A percentile compares a stretch with the other conserved stretches of the same genome.
Conservation (phyloP, 108 stramenopile species). For the Stephanodiscus triporus region DNA sequence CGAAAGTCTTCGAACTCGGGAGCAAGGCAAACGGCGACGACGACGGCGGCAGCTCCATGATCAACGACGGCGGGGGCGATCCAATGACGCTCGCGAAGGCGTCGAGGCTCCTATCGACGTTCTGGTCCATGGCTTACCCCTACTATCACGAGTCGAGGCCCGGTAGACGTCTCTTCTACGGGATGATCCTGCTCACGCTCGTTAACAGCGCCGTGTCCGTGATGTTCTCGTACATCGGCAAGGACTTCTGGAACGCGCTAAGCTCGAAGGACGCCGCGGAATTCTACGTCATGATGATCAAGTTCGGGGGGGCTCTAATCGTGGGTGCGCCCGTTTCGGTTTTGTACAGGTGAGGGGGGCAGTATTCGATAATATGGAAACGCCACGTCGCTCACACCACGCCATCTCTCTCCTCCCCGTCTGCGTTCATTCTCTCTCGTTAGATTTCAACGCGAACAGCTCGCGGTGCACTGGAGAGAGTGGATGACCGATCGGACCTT, state of each 20-base stretch:
- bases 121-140: constrained; percentile 86
- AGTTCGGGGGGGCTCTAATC: constrained; percentile 73
- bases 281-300: constrained; percentile 75
- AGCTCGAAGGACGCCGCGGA: constrained; percentile 74
- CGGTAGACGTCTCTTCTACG: constrained; percentile 78
- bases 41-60: background rate
- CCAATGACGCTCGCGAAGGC: constrained; percentile 29
- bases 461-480: constrained; percentile 83
- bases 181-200: constrained; percentile 81
- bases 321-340: constrained; percentile 90
- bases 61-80: background rate
- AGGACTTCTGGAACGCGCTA: constrained; percentile 94
- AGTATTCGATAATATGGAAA: background rate
- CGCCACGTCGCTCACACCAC: too few species aligned
- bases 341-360: constrained; percentile 75
- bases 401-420: too few species aligned
- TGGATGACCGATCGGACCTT: constrained; percentile 93
- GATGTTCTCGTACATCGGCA: constrained; percentile 88
- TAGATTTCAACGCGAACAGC: constrained; percentile 56
- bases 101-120: constrained; percentile 45
- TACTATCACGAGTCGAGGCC: constrained; percentile 83
- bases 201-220: constrained; percentile 87
- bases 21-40: background rate
- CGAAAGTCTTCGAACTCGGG: background rate
- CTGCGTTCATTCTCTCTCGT: constrained; percentile 21